These are phyloP conservation scores for Colletotrichum graminicola DNA, from an alignment of 2,329 filamentous ascomycete genomes.

Conservation along the genomic window DNA sequence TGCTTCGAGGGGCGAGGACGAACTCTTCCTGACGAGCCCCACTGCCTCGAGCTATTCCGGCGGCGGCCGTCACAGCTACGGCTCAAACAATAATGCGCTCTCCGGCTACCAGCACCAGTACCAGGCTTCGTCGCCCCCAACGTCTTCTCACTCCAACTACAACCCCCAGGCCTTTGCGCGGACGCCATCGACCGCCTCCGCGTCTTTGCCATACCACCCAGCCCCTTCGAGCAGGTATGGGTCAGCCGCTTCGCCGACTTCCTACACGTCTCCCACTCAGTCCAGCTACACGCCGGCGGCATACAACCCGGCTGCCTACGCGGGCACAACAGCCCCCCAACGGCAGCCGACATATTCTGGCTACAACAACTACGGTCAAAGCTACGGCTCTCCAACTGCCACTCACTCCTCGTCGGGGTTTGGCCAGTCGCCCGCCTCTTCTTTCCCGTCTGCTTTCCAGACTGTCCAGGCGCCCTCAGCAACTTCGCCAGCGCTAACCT, in stretches of 20 bases:
- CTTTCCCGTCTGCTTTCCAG: constrained; percentile 45
- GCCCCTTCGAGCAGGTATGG: constrained; percentile 55
- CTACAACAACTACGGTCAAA: constrained; percentile 59
- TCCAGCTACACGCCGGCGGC: constrained; percentile 63
- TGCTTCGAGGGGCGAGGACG: constrained; percentile 61
- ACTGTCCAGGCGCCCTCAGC: constrained; percentile 47
- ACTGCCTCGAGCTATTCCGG: constrained; percentile 49
- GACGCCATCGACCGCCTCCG: constrained; percentile 67
- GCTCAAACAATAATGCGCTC: constrained; percentile 60
- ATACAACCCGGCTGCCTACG: constrained; percentile 73
- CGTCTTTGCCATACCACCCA: constrained; percentile 63
- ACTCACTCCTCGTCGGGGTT: constrained; percentile 53
- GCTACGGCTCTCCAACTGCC: constrained; percentile 54
- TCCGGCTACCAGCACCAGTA: constrained; percentile 66
- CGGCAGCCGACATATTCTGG: constrained; percentile 65
- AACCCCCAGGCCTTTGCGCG: constrained; percentile 77
- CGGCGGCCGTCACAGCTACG: constrained; percentile 52
- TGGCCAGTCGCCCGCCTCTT: constrained; percentile 54
- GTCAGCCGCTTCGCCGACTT: constrained; percentile 53
- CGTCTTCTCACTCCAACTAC: constrained; percentile 67
- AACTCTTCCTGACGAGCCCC: constrained; percentile 72
- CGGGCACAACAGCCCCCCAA: constrained; percentile 60
- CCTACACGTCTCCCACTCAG: constrained; percentile 52
- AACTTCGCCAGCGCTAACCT: constrained; percentile 48
- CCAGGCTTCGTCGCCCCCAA: constrained; percentile 59